Evolutionary conservation across 108 stramenopile genomes (phyloP).

Genomic region (Cylindrotheca closterium): DNA sequence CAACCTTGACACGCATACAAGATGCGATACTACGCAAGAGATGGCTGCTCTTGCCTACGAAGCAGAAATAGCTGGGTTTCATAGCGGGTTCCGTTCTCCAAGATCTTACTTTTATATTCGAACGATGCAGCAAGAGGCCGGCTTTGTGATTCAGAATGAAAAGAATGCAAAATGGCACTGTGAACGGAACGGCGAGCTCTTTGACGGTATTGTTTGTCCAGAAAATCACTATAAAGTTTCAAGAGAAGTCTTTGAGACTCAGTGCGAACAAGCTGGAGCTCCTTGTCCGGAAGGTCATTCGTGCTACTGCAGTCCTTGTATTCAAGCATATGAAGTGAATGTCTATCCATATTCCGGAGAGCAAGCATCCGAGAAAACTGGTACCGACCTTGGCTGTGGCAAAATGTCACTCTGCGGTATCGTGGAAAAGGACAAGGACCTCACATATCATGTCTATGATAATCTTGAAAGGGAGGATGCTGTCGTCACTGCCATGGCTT

Average conservation of each 20-base stretch:
- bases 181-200: slow-evolving; percentile 8
- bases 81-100: slow-evolving; percentile 24
- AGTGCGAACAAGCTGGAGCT: slow-evolving; percentile 14
- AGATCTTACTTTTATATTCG: slow-evolving; percentile 31
- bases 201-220: slow-evolving; percentile 30
- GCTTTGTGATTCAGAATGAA: slow-evolving; percentile 16
- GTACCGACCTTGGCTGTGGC: too few relatives aligned
- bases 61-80: slow-evolving; percentile 5
- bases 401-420: too few relatives aligned
- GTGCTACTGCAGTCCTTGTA: not conserved
- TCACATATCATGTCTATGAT: too few relatives aligned
- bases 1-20: not conserved
- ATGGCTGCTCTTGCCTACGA: not conserved
- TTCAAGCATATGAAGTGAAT: too few relatives aligned
- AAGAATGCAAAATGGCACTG: slow-evolving; percentile 10
- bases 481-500: too few relatives aligned
- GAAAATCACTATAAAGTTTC: slow-evolving; percentile 11
- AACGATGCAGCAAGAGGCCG: slow-evolving; percentile 24
- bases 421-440: too few relatives aligned
- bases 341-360: not conserved
- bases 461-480: too few relatives aligned
- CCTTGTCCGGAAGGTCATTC: slow-evolving; percentile 2
- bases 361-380: too few relatives aligned
- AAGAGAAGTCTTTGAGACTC: slow-evolving; percentile 1
- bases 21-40: slow-evolving; percentile 10